phyloP scores from a whole-genome alignment of 139 green algal genomes.

The Dunaliella sp. region DNA sequence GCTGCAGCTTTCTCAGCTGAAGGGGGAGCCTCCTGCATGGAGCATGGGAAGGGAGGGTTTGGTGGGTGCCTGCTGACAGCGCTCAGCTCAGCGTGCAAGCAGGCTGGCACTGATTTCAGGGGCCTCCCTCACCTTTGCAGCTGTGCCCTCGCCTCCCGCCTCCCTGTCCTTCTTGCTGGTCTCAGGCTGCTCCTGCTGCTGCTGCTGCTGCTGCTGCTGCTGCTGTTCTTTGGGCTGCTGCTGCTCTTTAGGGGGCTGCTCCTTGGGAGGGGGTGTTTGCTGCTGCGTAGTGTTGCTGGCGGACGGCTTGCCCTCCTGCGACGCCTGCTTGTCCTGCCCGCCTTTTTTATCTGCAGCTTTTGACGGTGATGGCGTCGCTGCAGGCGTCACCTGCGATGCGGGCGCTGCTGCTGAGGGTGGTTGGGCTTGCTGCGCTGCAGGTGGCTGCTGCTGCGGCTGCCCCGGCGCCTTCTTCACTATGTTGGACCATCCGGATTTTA shows the following conservation, averaged over 20 bases:
- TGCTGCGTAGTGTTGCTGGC: not conserved
- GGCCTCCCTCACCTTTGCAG: too few species aligned
- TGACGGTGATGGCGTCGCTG: too few species aligned
- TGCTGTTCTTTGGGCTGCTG: not conserved
- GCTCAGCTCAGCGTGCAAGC: too few species aligned
- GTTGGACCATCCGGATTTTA: constrained; percentile 8
- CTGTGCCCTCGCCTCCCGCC: too few species aligned
- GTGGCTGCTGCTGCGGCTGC: not conserved
- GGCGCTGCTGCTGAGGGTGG: not conserved
- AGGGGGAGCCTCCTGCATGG: not conserved
- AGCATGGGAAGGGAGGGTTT: not conserved
- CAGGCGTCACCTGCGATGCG: too few species aligned
- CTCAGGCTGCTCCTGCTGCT: not conserved
- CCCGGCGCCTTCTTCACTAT: not conserved
- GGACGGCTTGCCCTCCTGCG: not conserved
- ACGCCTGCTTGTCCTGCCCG: too few species aligned
- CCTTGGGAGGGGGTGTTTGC: not conserved
- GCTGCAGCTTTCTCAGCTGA: not conserved
- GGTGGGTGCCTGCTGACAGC: not conserved
- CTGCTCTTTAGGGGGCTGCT: too few species aligned
- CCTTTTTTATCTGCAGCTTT: not conserved
- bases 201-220: not conserved
- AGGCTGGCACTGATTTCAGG: too few species aligned
- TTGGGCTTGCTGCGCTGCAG: not conserved
- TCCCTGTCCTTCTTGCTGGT: not conserved